Evolutionary conservation across 352 stramenopile genomes (phyloP).

Genomic region (Pythium plurisporium): DNA sequence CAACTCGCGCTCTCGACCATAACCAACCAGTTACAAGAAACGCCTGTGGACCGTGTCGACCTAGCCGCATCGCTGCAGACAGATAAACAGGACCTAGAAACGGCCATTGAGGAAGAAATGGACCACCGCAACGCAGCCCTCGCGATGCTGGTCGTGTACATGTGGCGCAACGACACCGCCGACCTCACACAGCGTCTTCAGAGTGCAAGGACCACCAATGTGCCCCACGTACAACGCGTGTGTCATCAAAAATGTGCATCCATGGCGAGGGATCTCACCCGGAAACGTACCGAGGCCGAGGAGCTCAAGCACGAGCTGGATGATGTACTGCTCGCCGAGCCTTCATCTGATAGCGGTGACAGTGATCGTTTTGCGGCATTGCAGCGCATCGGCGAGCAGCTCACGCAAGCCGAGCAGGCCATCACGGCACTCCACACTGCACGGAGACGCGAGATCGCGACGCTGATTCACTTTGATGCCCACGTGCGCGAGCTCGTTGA

Average conservation of each 20-base stretch:
- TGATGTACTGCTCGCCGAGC: neutral
- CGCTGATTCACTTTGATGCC: slow-evolving; percentile 18
- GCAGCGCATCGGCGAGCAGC: slow-evolving; percentile 4
- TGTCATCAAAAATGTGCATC: slow-evolving; percentile 5
- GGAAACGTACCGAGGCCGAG: neutral
- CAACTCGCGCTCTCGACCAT: slow-evolving; percentile 28
- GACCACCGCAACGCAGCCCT: slow-evolving; percentile 33
- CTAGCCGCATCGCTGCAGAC: slow-evolving; percentile 27
- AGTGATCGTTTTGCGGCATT: neutral
- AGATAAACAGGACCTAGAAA: slow-evolving; percentile 35
- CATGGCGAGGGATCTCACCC: neutral
- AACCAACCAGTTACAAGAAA: slow-evolving; percentile 21
- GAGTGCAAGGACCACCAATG: neutral
- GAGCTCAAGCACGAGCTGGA: slow-evolving; percentile 5
- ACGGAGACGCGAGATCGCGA: slow-evolving; percentile 10
- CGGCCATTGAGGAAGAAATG: slow-evolving; percentile 30
- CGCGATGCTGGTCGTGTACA: slow-evolving; percentile 35
- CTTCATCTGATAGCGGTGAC: neutral
- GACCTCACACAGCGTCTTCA: slow-evolving; percentile 1
- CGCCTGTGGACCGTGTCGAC: slow-evolving; percentile 22
- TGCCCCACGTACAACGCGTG: slow-evolving; percentile 1
- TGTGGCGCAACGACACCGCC: slow-evolving; percentile 14
- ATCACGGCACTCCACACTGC: neutral
- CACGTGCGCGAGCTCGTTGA: slow-evolving; percentile 13
- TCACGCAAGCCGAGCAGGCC: neutral